These are phyloP conservation scores for Trichosporon ovoides DNA, from an alignment of 1,284 basidiomycete species.

Conservation along the genomic window DNA sequence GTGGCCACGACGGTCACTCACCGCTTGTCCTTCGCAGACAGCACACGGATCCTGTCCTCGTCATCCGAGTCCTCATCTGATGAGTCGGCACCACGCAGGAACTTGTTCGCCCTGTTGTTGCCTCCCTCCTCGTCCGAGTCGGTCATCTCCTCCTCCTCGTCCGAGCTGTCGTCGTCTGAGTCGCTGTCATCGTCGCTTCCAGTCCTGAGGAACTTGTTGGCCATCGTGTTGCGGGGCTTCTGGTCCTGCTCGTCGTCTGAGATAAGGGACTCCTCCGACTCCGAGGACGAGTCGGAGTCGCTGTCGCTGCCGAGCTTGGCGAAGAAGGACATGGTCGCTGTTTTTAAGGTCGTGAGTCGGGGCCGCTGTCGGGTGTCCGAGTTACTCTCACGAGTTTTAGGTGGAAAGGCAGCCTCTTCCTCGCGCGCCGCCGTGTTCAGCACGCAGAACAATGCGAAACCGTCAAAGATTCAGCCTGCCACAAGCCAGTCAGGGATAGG, in stretches of 20 bases:
- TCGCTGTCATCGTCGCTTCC: slow-evolving; percentile 26
- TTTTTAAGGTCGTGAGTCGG: slow-evolving; percentile 1
- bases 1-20: too few relatives aligned
- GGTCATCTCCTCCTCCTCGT: slow-evolving; percentile 38
- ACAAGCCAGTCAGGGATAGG: not conserved
- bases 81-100: slow-evolving; percentile 44
- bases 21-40: slow-evolving; percentile 50
- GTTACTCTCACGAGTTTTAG: slow-evolving; percentile 8
- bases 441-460: slow-evolving; percentile 6
- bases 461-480: not conserved
- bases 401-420: not conserved
- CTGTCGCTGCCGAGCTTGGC: slow-evolving; percentile 36
- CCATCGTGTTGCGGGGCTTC: slow-evolving; percentile 22
- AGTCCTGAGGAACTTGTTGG: slow-evolving; percentile 39
- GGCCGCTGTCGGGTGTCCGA: not conserved
- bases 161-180: slow-evolving; percentile 26
- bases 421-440: not conserved
- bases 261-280: slow-evolving; percentile 45
- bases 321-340: slow-evolving; percentile 37
- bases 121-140: slow-evolving; percentile 34
- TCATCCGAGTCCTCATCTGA: slow-evolving; percentile 46
- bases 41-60: slow-evolving; percentile 45
- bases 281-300: slow-evolving; percentile 40
- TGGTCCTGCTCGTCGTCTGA: slow-evolving; percentile 39
- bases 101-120: slow-evolving; percentile 31